Base-by-base conservation (phyloP, 2,329 filamentous ascomycete species). In the Amauroascus niger region DNA sequence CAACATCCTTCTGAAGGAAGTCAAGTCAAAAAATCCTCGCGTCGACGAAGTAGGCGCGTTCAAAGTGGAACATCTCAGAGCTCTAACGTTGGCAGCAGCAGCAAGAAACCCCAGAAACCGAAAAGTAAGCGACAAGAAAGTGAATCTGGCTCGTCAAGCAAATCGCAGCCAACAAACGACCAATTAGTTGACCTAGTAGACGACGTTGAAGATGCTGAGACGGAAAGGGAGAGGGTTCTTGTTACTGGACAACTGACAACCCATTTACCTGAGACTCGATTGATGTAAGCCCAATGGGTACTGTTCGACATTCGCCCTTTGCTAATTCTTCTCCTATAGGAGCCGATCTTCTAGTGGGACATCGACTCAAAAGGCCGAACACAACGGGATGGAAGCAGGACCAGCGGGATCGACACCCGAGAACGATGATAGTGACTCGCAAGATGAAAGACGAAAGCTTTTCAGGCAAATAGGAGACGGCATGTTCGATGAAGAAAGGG, bases 131-230 rank as follows among this genome's bases (percentile, higher is more conserved):
- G 71, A 57, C 63, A 69, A 55, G 64, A 61, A 53, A 67, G 64
- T 44, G 62, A 63, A 22, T 55, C 64, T 35, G 67, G 65, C 56
- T 62, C 67, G 55, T 83, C 80, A 0, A 76, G 78, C 58, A 73
- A 72, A 32, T 47, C 50, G 7, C 41, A 46, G 6, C 18, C 40
- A 33, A 18, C 49, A 37, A 55, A 52, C 56, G 81, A 79, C 58
- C 82, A 86, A 60, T 70, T 86, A 4, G 82, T 86, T 9, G 82
- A 86, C 63, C 69, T 86, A 3, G 77, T 85, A 0, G 79, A 86
- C 7, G 81, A 85, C 68, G 80, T 86, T 62, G 67, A 80, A 45
- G 81, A 80, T 5, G 82, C 84, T 63, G 76, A 81, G 52, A 71
- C 78, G 45, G 81, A 84, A 56, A 76, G 79, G 46, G 77, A 79